Base-by-base conservation (phyloP, 225 moss, liverwort and hornwort species). In the Asterella californica region DNA sequence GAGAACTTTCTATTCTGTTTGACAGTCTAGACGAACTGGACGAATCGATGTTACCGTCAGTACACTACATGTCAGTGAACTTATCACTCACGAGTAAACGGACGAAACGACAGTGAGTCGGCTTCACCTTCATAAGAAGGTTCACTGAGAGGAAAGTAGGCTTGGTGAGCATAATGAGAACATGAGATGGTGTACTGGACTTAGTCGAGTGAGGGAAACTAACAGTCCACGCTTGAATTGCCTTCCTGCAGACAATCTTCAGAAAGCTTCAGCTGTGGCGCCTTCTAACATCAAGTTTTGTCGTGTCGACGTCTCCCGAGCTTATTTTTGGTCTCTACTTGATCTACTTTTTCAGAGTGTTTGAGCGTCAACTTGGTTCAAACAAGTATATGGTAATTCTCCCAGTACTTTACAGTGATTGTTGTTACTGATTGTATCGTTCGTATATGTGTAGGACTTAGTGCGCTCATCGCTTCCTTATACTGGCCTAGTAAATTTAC, bases 321-420 rank as follows among this genome's bases (percentile, higher is more conserved):
- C 90, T 94, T 71, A 81, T 96, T 81, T 96, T 94, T 73, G 96
- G 96, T 42, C 87, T 96, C 32, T 94, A 91, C 75, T 83, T 96
- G 82, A 88, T 94, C 79, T 96, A 96, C 87, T 94, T 92, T 75
- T 96, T 96, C 83, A 92, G 96, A 93, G 96, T 96, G 29, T 96
- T 96, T 82, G 96, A 96, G 86, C 89, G 96, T 84, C 96, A 96
- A 82, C 94, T 94, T 80, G 96, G 96, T 47, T 96, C 96, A 47
- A 96, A 96, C 83, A 96, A 96, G 79, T 96, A 96, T 80, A 84
- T 89, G 90, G 96, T 96, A 87, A 75, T 85, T 55, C 70, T 42
- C 7, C 42, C 4, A 42, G 42, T 42, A 2, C 37, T 54, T 17
- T 9, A 37, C 76, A 24, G 10, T 24, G 25, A 6, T 60, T 30